A percentile compares a stretch with the other conserved stretches of the same genome.
phyloP scores from a whole-genome alignment of 2,329 filamentous ascomycete species.

The Bipolaris gigantea region DNA sequence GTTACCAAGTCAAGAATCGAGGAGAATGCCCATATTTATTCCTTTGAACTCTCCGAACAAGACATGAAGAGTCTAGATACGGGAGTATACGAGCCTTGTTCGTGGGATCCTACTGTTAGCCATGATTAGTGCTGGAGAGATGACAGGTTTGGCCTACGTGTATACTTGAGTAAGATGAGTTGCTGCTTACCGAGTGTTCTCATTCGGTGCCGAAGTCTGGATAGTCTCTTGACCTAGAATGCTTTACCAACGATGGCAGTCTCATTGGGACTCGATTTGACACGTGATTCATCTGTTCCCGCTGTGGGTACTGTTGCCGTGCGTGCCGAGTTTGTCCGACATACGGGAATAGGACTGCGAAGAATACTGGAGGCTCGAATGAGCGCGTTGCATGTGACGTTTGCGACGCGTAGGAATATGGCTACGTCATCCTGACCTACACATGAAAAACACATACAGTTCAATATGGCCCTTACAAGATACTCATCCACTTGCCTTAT shows the following conservation, averaged over 20 bases:
- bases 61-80: slow-evolving; percentile 62
- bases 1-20: slow-evolving; percentile 62
- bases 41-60: slow-evolving; percentile 61
- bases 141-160: not conserved
- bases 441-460: not conserved
- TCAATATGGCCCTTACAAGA: not conserved
- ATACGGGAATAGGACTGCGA: too few relatives aligned
- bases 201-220: too few relatives aligned
- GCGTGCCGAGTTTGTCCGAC: not conserved
- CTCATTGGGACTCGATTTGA: not conserved
- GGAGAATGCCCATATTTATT: slow-evolving; percentile 62
- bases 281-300: not conserved
- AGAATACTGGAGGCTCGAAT: not conserved
- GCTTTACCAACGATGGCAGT: not conserved
- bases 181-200: not conserved
- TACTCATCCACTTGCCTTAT: not conserved
- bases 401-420: not conserved
- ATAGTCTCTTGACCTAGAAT: not conserved
- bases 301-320: not conserved
- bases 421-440: slow-evolving; percentile 19
- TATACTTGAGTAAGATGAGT: not conserved
- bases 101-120: slow-evolving; percentile 60
- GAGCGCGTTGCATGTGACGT: slow-evolving; percentile 6
- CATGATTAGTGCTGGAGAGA: slow-evolving; percentile 36
- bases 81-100: slow-evolving; percentile 58